Percentiles rank a stretch among this genome's conserved stretches.
phyloP scores from a whole-genome alignment of 768 basidiomycete genomes.

The Leccinum uliginosum region DNA sequence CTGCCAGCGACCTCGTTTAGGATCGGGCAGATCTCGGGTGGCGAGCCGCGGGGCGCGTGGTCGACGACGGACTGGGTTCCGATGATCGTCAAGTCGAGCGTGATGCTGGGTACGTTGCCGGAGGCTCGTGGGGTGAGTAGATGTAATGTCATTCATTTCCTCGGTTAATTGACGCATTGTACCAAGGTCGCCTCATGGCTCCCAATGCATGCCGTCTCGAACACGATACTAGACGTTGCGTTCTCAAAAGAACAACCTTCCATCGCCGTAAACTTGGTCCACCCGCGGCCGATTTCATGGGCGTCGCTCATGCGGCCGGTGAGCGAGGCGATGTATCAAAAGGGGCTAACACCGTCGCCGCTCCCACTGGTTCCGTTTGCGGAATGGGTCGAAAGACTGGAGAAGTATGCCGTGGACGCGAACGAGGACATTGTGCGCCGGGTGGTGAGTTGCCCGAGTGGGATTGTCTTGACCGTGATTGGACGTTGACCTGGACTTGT shows the following conservation, averaged over 20 bases:
- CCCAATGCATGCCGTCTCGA: conserved; percentile 24
- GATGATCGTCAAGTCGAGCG: conserved; percentile 33
- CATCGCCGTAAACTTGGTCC: conserved; percentile 30
- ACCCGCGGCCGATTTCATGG: conserved; percentile 31
- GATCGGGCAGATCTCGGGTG: conserved; percentile 37
- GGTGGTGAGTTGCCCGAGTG: neutral
- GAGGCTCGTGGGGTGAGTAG: conserved; percentile 27
- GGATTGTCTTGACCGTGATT: neutral
- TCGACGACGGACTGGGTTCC: conserved; percentile 36
- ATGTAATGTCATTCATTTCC: neutral
- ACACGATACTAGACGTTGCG: conserved; percentile 26
- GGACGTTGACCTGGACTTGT: neutral
- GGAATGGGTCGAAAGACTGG: conserved; percentile 25
- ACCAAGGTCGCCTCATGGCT: conserved; percentile 29
- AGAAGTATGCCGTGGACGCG: neutral
- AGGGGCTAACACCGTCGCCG: conserved; percentile 6
- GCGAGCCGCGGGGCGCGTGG: conserved; percentile 34
- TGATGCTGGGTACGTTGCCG: conserved; percentile 29
- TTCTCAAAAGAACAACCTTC: conserved; percentile 19
- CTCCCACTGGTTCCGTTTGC: conserved; percentile 30
- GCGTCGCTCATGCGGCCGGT: conserved; percentile 23
- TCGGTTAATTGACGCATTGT: neutral
- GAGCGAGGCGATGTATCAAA: conserved; percentile 11
- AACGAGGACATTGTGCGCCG: neutral
- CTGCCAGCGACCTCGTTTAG: conserved; percentile 31